A percentile compares a stretch with the other conserved stretches of the same genome.
Conservation (phyloP, 108 stramenopile species). For the Cyclotella kingstonii region DNA sequence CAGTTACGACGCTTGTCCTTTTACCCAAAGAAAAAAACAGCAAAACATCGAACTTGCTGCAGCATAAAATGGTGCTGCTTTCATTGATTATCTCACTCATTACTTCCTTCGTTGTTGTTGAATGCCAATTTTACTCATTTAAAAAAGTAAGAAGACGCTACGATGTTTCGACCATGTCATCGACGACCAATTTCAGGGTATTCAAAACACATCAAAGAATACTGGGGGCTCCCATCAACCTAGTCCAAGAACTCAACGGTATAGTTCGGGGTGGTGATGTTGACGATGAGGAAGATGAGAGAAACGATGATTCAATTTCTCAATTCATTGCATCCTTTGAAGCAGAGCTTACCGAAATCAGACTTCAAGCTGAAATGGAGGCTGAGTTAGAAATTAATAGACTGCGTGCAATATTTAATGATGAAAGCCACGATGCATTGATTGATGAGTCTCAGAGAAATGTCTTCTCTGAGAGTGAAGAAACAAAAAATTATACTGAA, state of each 20-base stretch:
- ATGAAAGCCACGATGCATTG: slow-evolving; percentile 12
- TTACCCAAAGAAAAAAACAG: no score
- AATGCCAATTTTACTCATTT: no score
- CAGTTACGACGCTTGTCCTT: no score
- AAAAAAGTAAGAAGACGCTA: no score
- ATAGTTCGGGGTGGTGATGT: neutral
- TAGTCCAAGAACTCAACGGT: neutral
- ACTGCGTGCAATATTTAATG: slow-evolving; percentile 15
- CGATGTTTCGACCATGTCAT: no score
- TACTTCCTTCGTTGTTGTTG: no score
- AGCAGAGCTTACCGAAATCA: slow-evolving; percentile 42
- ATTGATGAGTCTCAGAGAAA: neutral
- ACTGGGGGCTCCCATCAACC: no score
- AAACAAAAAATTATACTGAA: neutral
- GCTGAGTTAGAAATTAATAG: slow-evolving; percentile 41
- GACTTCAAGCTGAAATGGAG: slow-evolving; percentile 38
- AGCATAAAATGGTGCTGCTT: no score
- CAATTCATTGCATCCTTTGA: slow-evolving; percentile 41
- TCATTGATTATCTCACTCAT: no score
- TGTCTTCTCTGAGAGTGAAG: neutral
- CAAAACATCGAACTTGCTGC: no score
- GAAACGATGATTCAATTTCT: slow-evolving; percentile 12
- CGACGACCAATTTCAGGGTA: no score
- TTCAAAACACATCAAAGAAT: no score
- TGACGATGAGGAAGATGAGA: slow-evolving; percentile 12